Percentiles rank a stretch among this genome's conserved stretches.
These are phyloP conservation scores for Penicillium sp. DNA, from an alignment of 2,329 filamentous ascomycete species.

Conservation along the genomic window DNA sequence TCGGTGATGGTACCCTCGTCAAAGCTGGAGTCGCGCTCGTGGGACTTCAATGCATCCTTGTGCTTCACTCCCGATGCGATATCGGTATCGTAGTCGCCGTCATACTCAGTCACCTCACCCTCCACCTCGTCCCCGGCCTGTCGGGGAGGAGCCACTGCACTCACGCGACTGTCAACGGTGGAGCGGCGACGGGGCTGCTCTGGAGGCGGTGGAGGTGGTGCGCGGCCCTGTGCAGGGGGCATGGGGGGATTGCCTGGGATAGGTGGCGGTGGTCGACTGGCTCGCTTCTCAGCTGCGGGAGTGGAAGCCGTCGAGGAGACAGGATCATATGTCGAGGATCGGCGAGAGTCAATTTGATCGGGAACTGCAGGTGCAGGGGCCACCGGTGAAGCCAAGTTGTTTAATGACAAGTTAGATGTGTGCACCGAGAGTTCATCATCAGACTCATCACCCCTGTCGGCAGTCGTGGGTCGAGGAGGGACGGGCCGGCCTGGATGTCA, in stretches of 20 bases:
- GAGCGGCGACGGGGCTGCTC: conserved; percentile 58
- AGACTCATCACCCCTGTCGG: conserved; percentile 78
- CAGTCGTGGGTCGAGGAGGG: conserved; percentile 61
- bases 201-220: conserved; percentile 66
- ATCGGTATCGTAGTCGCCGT: conserved; percentile 97
- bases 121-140: conserved; percentile 64
- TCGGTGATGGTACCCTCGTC: conserved; percentile 66
- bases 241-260: conserved; percentile 43
- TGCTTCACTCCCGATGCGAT: conserved; percentile 92
- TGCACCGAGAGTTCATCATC: conserved; percentile 77
- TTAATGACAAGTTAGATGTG: conserved; percentile 48
- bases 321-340: conserved; percentile 44
- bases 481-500: conserved; percentile 62
- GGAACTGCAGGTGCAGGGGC: conserved; percentile 48
- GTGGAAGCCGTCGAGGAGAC: conserved; percentile 42
- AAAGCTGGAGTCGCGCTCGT: conserved; percentile 73
- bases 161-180: conserved; percentile 56
- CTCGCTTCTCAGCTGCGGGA: conserved; percentile 40
- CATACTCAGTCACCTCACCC: conserved; percentile 88
- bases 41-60: conserved; percentile 87
- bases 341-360: conserved; percentile 42
- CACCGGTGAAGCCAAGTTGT: conserved; percentile 49
- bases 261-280: conserved; percentile 47
- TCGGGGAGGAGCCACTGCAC: conserved; percentile 45
- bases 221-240: conserved; percentile 55